Base-by-base conservation (phyloP, 1,284 basidiomycete genomes). In the Puccinia horiana region DNA sequence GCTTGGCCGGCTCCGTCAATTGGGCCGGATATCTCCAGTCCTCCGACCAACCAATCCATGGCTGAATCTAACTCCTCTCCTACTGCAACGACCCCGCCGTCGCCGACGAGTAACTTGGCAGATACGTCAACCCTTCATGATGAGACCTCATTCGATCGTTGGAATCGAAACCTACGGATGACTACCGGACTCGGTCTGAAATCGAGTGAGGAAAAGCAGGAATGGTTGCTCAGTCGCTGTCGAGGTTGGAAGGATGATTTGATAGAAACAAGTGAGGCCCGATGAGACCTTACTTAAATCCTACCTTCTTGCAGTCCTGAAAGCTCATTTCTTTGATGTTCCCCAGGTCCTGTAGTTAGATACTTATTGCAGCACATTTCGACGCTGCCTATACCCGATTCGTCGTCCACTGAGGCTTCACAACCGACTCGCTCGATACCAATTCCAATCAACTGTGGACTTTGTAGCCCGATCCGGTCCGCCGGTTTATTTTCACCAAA, bases 311-410 rank as follows among this genome's bases (percentile, higher is more conserved):
- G n/a, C 23, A 58, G 29, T 52, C 20, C 49, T 52, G 49, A 18
- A 12, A 9, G 4, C 49, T 52, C 20, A 52, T 52, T 52, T 52
- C 18, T 12, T 65, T 75, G 42, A 14, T 2, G 16, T 44, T 29
- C 20, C 32, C 18, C 58, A 81, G 80, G 80, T 49, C 80, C 80
- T 35, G 56, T 75, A 0, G 49, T 81, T 32, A 42, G 80, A 35
- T 81, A 73, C 58, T 42, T 81, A 16, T 72, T 81, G 42, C 72
- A 74, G 35, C 80, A 81, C 52, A 61, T 81, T 29, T 81, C 80
- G 20, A 44, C 49, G 2, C 29, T 81, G 54, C 80, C 80, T 37
- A 61, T 67, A 2, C 80, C 69, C 26, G 61, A 75, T 47, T 73
- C 65, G 18, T 32, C 52, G 20, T 67, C 79, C 20, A 9, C 40